phyloP scores from a whole-genome alignment of 345 rosid genomes.

The Boechera divaricarpa region DNA sequence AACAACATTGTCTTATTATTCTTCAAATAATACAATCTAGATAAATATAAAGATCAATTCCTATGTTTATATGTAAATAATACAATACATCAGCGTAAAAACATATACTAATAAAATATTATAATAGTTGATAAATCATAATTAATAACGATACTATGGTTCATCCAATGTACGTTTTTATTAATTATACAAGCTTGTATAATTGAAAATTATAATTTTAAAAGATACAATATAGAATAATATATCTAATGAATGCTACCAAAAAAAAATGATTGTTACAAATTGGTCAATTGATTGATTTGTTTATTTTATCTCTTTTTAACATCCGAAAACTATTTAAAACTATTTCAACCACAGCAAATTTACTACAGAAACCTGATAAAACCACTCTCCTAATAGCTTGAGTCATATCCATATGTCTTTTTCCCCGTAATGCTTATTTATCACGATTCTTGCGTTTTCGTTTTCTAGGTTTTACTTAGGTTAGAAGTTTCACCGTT shows the following conservation, averaged over 20 bases:
- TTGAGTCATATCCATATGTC: background rate
- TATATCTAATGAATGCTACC: too few species aligned
- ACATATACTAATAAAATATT: background rate
- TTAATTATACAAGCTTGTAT: too few species aligned
- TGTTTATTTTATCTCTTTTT: background rate
- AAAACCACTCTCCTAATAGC: background rate
- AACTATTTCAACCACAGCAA: background rate
- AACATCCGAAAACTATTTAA: background rate
- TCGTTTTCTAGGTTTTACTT: constrained; percentile 17
- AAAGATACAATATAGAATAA: too few species aligned
- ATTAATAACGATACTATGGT: background rate
- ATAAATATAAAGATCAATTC: too few species aligned
- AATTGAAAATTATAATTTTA: too few species aligned
- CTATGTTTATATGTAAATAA: too few species aligned
- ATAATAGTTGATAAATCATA: background rate
- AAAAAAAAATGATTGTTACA: too few species aligned
- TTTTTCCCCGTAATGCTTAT: background rate
- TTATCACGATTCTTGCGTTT: background rate
- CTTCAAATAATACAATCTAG: background rate
- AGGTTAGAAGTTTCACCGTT: constrained; percentile 26
- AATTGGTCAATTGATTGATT: too few species aligned
- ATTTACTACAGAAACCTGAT: background rate
- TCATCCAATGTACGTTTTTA: background rate
- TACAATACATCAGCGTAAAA: background rate
- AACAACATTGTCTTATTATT: background rate